A percentile compares a stretch with the other conserved stretches of the same genome.
Evolutionary conservation across 805 yeast species (phyloP).

Genomic region (Schwanniomyces polymorphus): DNA sequence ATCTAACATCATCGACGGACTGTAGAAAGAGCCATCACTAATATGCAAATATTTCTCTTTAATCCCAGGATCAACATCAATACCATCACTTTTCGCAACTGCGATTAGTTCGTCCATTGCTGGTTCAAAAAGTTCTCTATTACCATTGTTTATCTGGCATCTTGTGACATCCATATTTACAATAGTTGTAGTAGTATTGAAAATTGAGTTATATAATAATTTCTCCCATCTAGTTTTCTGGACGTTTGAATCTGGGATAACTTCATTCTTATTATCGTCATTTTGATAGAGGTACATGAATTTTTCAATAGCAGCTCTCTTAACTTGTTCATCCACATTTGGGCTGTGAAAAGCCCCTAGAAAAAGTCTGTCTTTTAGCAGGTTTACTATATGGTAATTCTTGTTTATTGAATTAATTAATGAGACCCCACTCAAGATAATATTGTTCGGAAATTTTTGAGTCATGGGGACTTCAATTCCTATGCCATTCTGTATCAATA

Average conservation of each 20-base stretch:
- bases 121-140: slow-evolving; percentile 12
- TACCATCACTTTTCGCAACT: slow-evolving; percentile 22
- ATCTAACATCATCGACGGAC: slow-evolving; percentile 26
- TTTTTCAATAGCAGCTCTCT: slow-evolving; percentile 19
- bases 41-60: neutral
- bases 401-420: slow-evolving; percentile 23
- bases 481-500: slow-evolving; percentile 31
- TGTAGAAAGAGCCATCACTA: slow-evolving; percentile 15
- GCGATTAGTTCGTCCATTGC: slow-evolving; percentile 22
- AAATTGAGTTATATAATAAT: slow-evolving; percentile 66
- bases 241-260: slow-evolving; percentile 21
- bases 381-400: slow-evolving; percentile 1
- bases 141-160: slow-evolving; percentile 17
- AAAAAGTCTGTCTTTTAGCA: slow-evolving; percentile 3
- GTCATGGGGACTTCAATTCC: slow-evolving; percentile 23
- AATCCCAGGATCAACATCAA: slow-evolving; percentile 8
- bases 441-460: slow-evolving; percentile 20
- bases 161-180: slow-evolving; percentile 25
- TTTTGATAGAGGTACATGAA: slow-evolving; percentile 22
- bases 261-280: slow-evolving; percentile 15
- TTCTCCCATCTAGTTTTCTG: slow-evolving; percentile 56
- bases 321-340: neutral
- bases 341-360: slow-evolving; percentile 7
- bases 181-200: slow-evolving; percentile 52
- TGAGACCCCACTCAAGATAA: slow-evolving; percentile 26